Conservation (phyloP, 257 asterid species). For the Solanum megistacrolobum region DNA sequence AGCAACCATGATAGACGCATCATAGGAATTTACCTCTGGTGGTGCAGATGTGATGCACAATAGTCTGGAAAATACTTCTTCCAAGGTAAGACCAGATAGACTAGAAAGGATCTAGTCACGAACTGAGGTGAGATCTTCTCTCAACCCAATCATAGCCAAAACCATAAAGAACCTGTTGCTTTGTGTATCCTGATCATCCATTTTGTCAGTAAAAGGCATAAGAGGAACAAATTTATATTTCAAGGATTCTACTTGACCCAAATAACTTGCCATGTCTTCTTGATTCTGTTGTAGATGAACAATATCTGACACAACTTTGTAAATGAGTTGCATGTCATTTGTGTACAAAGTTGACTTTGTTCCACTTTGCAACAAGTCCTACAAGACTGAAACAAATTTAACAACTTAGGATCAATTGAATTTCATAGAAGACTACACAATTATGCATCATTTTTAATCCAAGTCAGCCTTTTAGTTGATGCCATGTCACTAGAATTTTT, state of each 20-base stretch:
- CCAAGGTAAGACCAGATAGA: neutral
- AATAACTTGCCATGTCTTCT: neutral
- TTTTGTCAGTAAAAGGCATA: neutral
- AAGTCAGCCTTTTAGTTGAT: too few species aligned
- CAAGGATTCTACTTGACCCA: neutral
- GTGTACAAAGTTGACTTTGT: neutral
- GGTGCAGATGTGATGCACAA: neutral
- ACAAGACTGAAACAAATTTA: neutral
- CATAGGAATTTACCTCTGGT: neutral
- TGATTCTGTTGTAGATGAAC: neutral
- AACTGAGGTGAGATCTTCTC: neutral
- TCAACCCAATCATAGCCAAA: neutral
- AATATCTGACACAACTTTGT: neutral
- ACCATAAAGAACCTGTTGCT: neutral
- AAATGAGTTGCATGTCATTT: neutral
- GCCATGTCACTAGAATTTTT: too few species aligned
- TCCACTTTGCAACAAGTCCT: neutral
- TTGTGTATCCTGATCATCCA: neutral
- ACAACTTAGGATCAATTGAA: too few species aligned
- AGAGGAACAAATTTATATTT: neutral
- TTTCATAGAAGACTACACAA: too few species aligned
- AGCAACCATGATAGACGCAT: neutral
- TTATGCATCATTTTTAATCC: too few species aligned
- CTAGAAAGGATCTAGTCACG: neutral
- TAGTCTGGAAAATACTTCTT: neutral